Conservation (phyloP, 2,329 filamentous ascomycete species). For the Monosporascus sp. region DNA sequence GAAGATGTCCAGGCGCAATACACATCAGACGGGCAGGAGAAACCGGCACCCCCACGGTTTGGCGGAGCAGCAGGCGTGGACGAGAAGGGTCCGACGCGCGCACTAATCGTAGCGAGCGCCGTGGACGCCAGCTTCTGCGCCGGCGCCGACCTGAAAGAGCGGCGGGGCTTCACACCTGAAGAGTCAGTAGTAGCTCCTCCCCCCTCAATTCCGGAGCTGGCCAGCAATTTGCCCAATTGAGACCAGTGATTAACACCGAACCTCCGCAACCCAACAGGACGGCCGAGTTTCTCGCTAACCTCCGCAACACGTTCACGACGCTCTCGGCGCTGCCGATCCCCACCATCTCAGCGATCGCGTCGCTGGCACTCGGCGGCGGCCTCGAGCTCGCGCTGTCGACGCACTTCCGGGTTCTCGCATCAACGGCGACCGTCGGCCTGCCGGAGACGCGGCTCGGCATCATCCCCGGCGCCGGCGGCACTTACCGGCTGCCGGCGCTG, state of each 20-base stretch:
- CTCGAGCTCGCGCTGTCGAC: conserved; percentile 89
- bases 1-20: conserved; percentile 64
- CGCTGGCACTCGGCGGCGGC: conserved; percentile 83
- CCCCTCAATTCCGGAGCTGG: background rate
- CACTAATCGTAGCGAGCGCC: conserved; percentile 77
- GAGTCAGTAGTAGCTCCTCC: conserved; percentile 53
- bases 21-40: conserved; percentile 48
- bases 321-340: conserved; percentile 77
- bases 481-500: conserved; percentile 75
- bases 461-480: conserved; percentile 90
- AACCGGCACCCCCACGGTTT: conserved; percentile 33
- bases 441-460: conserved; percentile 93
- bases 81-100: conserved; percentile 61
- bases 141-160: conserved; percentile 89
- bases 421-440: conserved; percentile 71
- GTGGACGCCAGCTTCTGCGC: conserved; percentile 89
- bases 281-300: conserved; percentile 66
- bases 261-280: conserved; percentile 50
- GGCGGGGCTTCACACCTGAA: conserved; percentile 66
- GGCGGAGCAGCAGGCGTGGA: conserved; percentile 40
- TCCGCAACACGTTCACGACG: conserved; percentile 69
- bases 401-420: conserved; percentile 80
- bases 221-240: conserved; percentile 1
- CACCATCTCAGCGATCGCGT: conserved; percentile 83
- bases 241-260: conserved; percentile 9